Percentiles rank a stretch among this genome's conserved stretches.
These are phyloP conservation scores for Hyaloperonospora arabidopsidis DNA, from an alignment of 352 stramenopile genomes.

Conservation along the genomic window DNA sequence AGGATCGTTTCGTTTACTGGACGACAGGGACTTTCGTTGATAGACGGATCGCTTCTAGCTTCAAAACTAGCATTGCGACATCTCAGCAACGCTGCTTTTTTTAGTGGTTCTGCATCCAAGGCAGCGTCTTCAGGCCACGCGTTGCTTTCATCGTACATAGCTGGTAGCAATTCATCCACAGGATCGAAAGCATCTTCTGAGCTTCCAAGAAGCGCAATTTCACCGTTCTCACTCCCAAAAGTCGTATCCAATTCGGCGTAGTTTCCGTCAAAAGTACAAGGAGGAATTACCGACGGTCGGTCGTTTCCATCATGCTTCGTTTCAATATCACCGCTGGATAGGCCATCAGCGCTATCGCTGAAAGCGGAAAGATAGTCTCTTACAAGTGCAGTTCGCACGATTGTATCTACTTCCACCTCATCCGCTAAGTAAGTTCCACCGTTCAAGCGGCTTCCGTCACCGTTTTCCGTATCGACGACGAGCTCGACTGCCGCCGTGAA, in stretches of 20 bases:
- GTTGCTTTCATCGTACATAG: slow-evolving; percentile 6
- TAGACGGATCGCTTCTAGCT: background rate
- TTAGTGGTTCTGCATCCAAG: background rate
- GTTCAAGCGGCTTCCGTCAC: background rate
- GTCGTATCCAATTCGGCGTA: slow-evolving; percentile 11
- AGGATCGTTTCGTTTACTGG: slow-evolving; percentile 3
- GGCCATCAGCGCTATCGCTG: background rate
- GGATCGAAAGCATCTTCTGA: slow-evolving; percentile 26
- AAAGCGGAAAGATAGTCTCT: background rate
- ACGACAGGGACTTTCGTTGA: background rate
- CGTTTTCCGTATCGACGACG: no score
- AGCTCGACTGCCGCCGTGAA: background rate
- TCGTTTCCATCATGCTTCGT: background rate
- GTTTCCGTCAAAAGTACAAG: slow-evolving; percentile 3
- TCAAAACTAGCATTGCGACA: background rate
- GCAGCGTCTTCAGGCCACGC: background rate
- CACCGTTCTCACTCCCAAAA: slow-evolving; percentile 16
- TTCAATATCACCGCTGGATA: background rate
- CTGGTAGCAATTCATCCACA: slow-evolving; percentile 23
- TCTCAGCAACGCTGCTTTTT: background rate
- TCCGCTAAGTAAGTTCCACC: background rate
- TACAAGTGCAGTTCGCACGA: background rate
- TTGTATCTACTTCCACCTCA: background rate
- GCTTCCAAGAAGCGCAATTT: slow-evolving; percentile 21
- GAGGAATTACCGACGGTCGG: background rate